phyloP scores from a whole-genome alignment of 1,284 basidiomycete species.

The Phenoliferia sp. region DNA sequence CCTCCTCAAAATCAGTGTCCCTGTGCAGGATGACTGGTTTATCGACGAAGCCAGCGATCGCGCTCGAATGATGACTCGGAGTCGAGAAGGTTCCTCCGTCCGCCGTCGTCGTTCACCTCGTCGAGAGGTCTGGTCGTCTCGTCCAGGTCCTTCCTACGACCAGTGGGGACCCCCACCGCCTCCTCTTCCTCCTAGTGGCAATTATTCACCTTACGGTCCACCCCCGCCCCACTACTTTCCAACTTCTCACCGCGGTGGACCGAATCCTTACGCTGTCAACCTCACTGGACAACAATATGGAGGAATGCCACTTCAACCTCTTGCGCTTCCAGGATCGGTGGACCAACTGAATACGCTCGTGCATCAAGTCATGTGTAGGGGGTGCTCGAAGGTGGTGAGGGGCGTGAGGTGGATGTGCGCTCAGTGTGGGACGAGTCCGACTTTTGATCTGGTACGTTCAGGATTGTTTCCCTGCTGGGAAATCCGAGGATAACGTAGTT shows the following conservation, averaged over 20 bases:
- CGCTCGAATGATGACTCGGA: conserved; percentile 2
- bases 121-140: background rate
- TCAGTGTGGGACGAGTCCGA: conserved; percentile 3
- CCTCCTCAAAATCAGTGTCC: conserved; percentile 17
- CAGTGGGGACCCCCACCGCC: background rate
- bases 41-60: conserved; percentile 5
- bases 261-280: background rate
- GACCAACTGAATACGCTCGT: background rate
- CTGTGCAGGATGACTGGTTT: background rate
- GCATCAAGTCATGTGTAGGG: background rate
- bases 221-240: conserved; percentile 1
- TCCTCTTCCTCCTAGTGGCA: background rate
- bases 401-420: conserved; percentile 9
- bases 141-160: background rate
- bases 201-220: background rate
- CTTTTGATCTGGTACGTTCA: conserved; percentile 5
- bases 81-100: background rate
- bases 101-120: background rate
- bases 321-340: background rate
- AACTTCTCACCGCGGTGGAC: background rate
- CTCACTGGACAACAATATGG: background rate
- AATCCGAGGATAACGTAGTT: background rate
- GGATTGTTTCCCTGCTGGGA: background rate
- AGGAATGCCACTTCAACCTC: background rate
- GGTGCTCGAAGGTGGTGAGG: background rate